Evolutionary conservation across 306 rosid genomes (phyloP).

Genomic region (Vigna reflexopilosa): DNA sequence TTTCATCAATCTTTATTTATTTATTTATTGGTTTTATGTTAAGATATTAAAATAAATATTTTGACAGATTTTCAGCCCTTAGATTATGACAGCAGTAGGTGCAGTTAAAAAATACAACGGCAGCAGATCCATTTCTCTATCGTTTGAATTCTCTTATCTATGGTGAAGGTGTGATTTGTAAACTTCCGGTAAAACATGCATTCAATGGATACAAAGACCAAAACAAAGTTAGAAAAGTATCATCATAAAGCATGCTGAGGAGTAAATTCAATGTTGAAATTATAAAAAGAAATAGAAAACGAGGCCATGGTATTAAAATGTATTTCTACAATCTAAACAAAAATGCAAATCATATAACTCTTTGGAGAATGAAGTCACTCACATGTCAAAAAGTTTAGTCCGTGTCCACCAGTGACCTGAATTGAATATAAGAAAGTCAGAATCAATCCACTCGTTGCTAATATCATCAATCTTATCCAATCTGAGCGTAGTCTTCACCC

Average conservation of each 20-base stretch:
- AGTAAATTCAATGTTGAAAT: not conserved
- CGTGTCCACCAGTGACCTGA: conserved; percentile 96
- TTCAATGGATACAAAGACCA: conserved; percentile 11
- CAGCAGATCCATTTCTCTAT: not conserved
- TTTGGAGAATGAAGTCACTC: conserved; percentile 50
- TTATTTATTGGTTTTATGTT: not conserved
- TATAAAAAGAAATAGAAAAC: conserved; percentile 2
- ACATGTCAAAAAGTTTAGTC: conserved; percentile 81
- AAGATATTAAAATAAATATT: not conserved
- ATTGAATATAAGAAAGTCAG: conserved; percentile 85
- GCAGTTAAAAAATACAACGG: not conserved
- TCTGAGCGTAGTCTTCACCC: conserved; percentile 74
- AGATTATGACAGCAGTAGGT: not conserved
- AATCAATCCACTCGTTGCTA: conserved; percentile 81
- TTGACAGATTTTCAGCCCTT: not conserved
- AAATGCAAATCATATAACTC: not conserved
- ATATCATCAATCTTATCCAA: conserved; percentile 78
- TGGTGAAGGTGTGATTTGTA: not conserved
- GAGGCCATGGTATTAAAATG: conserved; percentile 2
- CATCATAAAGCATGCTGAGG: conserved; percentile 7
- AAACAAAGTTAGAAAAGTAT: conserved; percentile 1
- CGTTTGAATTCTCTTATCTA: not conserved
- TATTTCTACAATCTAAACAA: not conserved
- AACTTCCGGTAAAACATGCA: not conserved
- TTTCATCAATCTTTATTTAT: not conserved